These are phyloP conservation scores for Westerdykella aurantiaca DNA, from an alignment of 2,329 filamentous ascomycete genomes.

Conservation along the genomic window DNA sequence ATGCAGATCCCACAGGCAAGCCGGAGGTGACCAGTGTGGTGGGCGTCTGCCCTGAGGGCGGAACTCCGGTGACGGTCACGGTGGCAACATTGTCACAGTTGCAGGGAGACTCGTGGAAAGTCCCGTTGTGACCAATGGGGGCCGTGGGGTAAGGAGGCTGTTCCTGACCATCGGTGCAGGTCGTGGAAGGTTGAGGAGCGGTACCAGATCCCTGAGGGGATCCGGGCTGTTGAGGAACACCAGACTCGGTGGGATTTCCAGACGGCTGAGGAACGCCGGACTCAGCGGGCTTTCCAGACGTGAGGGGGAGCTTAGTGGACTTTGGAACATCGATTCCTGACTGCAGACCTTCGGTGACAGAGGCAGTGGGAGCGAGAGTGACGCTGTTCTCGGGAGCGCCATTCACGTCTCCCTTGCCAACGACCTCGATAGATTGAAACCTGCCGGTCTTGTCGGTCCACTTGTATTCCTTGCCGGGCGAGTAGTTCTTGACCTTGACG, in stretches of 20 bases:
- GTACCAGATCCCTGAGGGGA: not conserved
- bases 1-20: not conserved
- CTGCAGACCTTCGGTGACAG: conserved; percentile 23
- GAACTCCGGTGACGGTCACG: conserved; percentile 25
- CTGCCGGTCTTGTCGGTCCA: conserved; percentile 46
- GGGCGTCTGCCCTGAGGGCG: conserved; percentile 7
- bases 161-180: not conserved
- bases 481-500: conserved; percentile 49
- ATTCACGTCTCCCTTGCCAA: conserved; percentile 29
- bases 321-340: conserved; percentile 16
- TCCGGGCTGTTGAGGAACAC: not conserved
- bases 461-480: conserved; percentile 47
- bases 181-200: not conserved
- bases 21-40: conserved; percentile 6
- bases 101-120: conserved; percentile 12
- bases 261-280: not conserved
- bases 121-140: not conserved
- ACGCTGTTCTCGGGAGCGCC: conserved; percentile 26
- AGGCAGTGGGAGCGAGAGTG: conserved; percentile 20
- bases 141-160: not conserved
- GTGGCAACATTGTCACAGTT: conserved; percentile 21
- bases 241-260: not conserved
- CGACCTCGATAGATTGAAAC: conserved; percentile 46
- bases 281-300: not conserved
- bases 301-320: conserved; percentile 5